Base-by-base conservation (phyloP, 2,329 filamentous ascomycete genomes). In the Lecanicillium sp. region DNA sequence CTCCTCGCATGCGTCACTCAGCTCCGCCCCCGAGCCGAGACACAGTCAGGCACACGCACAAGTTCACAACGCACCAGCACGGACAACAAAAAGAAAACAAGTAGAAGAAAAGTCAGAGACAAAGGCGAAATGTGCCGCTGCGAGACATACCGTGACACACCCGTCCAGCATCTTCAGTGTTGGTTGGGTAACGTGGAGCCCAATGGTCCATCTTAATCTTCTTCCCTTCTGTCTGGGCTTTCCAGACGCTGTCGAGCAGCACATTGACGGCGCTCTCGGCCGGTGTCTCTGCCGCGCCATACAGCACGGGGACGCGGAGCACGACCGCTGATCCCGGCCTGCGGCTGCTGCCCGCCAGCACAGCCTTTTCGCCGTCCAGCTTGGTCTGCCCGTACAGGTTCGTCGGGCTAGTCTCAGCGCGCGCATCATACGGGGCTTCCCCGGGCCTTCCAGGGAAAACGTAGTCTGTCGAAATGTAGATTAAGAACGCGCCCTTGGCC, bases 381-480 rank as follows among this genome's bases (percentile, higher is more conserved):
- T 82, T 82, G 12, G 77, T 81, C 61, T 79, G 71, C 5, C 78
- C 78, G 55, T 82, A 95, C 51, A 90, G 66, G 60, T 95, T 95
- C 2, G 89, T 81, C 10, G 90, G 89, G 1, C 71, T 71, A 0
- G 87, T 79, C 9, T 69, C 60, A 1, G 82, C 77, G 51, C 81
- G 73, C 1, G 75, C 70, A 56, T 84, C 80, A 65, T 95, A 95
- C 0, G 90, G 90, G 5, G 90, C 90, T 48, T 94, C 85, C n/a
- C 90, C 88, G 2, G 75, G 76, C 30, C 69, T 73, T 14, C 86
- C 86, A 0, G 84, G 71, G 62, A 90, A 90, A 43, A 90, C 86
- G 59, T 90, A 90, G 66, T 90, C 86, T 40, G 86, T 90, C 8
- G 85, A 89, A 57, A 90, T 87, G 67, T 90, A 90, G 60, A 90